Percentiles rank a stretch among this genome's conserved stretches.
phyloP scores from a whole-genome alignment of 371 early-diverging fungal genomes.

The Circinella minor region DNA sequence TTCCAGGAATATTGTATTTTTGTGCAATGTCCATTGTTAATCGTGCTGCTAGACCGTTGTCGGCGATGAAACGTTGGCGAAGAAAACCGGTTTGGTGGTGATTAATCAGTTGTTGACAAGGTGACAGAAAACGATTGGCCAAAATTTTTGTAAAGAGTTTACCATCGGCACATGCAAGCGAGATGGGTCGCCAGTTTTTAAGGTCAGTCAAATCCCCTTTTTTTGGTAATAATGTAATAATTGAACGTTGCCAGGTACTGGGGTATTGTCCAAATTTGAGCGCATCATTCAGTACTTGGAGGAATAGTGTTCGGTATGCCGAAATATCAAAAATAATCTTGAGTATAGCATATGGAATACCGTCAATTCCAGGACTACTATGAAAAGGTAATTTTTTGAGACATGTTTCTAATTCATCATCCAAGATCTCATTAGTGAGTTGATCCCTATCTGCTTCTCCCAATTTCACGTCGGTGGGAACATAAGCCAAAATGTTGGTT shows the following conservation, averaged over 20 bases:
- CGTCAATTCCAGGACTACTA: constrained; percentile 19
- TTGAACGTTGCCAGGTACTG: not conserved
- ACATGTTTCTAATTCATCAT: not conserved
- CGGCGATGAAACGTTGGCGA: constrained; percentile 15
- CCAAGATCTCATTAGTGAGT: not conserved
- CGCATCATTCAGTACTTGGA: not conserved
- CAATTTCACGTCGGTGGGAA: too few relatives aligned
- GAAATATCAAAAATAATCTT: not conserved
- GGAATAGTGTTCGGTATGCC: not conserved
- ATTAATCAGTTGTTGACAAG: not conserved
- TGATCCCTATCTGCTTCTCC: not conserved
- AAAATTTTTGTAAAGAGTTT: constrained; percentile 22
- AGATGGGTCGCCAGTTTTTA: constrained; percentile 35
- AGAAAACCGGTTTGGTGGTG: constrained; percentile 27
- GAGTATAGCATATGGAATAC: constrained; percentile 15
- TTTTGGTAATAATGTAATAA: constrained; percentile 17
- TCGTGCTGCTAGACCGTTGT: constrained; percentile 14
- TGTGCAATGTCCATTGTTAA: constrained; percentile 11
- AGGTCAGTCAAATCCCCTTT: constrained; percentile 20
- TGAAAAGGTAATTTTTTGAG: not conserved
- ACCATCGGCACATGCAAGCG: constrained; percentile 19
- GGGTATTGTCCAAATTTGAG: not conserved
- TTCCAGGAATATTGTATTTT: not conserved
- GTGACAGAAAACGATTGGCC: constrained; percentile 3
- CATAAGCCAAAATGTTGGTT: too few relatives aligned